These are phyloP conservation scores for Radiomyces spectabilis DNA, from an alignment of 192 early-diverging fungal species.

Conservation along the genomic window DNA sequence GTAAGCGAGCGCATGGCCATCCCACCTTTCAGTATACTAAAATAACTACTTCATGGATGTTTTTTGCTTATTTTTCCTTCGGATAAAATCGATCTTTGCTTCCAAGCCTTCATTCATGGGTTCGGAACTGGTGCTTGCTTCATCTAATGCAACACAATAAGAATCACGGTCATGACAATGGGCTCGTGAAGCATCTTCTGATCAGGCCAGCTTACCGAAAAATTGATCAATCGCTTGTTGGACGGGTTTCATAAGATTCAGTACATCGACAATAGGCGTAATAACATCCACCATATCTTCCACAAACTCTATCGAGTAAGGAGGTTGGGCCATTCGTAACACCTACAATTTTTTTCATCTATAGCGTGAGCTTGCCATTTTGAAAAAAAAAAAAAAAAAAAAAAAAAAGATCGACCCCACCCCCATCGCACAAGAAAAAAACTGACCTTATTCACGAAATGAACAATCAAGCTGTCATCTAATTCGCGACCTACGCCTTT, in stretches of 20 bases:
- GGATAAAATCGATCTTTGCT: background rate
- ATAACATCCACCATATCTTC: constrained; percentile 35
- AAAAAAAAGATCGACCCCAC: too few relatives aligned
- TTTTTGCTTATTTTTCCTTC: too few relatives aligned
- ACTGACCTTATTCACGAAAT: constrained; percentile 56
- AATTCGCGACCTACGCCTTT: constrained; percentile 35
- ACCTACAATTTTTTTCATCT: background rate
- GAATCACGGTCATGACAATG: background rate
- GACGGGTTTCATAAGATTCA: constrained; percentile 23
- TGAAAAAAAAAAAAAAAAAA: too few relatives aligned
- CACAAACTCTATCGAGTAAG: constrained; percentile 36
- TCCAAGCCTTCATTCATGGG: background rate
- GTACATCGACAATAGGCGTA: constrained; percentile 30
- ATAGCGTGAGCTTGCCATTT: background rate
- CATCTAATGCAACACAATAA: background rate
- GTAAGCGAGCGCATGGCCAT: too few relatives aligned
- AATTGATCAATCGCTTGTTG: constrained; percentile 23
- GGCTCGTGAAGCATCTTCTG: too few relatives aligned
- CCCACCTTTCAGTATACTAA: too few relatives aligned
- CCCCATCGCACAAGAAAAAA: too few relatives aligned
- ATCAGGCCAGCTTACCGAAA: constrained; percentile 19
- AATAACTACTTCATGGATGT: too few relatives aligned
- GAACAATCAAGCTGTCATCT: constrained; percentile 61
- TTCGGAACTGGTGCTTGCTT: background rate
- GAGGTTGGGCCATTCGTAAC: constrained; percentile 34